Base-by-base conservation (phyloP, 352 stramenopile genomes). In the Phytopythium kandeliae region DNA sequence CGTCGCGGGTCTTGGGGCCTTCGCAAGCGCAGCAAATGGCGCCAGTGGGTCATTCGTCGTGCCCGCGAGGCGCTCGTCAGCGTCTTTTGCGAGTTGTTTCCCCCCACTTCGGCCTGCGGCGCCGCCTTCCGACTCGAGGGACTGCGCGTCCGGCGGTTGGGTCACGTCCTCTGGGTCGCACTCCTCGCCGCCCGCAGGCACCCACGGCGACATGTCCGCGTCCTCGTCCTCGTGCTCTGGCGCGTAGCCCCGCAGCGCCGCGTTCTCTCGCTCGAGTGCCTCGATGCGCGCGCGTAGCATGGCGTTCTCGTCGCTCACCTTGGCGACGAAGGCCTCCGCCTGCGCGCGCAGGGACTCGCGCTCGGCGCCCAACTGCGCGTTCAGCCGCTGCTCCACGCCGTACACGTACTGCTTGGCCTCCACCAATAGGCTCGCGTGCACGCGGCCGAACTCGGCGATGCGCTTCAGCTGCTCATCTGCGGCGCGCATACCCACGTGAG, bases 381-480 rank as follows among this genome's bases (percentile, higher is more conserved):
- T 66, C 17, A 87, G 57, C 54, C 81, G 70, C 17, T 64, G 63
- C 46, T 89, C 78, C 33, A 87, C 64, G 53, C 66, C 71, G 43
- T 58, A 63, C 24, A 90, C 79, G 51, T 85, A 80, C 49, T 85
- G 60, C 45, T 77, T 85, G 4, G 79, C 76, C 54, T 90, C 76
- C 22, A 79, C 70, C 31, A 88, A 51, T 11, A 90, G 58, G 37
- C 62, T 85, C 4, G 72, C 74, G 55, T 86, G 76, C 15, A 85
- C 76, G 30, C 79, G 75, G 26, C 79, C 79, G 51, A 90, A 90
- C 51, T 90, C 79, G 1, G 74, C 70, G 50, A 90, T 90, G 33
- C 79, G 71, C 60, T 88, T 90, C 19, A 90, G 57, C 56, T 90
- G 79, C 38, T 90, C 74, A 51, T 86, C 79, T 90, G 37, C 21